A percentile compares a stretch with the other conserved stretches of the same genome.
Conservation (phyloP, 768 basidiomycete genomes). For the Russula foetens region DNA sequence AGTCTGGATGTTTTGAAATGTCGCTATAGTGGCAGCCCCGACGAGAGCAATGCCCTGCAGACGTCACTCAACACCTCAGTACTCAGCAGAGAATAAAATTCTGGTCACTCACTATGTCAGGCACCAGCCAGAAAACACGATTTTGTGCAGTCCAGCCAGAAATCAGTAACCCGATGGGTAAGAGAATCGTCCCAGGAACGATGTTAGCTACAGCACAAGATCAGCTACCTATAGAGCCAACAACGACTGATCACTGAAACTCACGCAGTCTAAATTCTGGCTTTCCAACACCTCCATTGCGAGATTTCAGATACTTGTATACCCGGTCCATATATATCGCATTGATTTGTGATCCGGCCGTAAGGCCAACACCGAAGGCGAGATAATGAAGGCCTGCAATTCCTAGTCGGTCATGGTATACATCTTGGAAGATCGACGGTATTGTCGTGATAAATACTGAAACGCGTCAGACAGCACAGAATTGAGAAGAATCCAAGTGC, state of each 20-base stretch:
- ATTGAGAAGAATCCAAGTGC: neutral
- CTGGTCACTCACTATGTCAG: constrained; percentile 44
- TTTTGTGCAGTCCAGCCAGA: constrained; percentile 61
- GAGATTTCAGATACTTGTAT: constrained; percentile 43
- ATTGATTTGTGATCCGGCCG: constrained; percentile 41
- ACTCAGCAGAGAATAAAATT: neutral
- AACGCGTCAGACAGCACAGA: neutral
- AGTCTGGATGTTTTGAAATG: constrained; percentile 54
- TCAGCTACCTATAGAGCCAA: neutral
- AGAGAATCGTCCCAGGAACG: constrained; percentile 46
- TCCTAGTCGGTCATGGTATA: constrained; percentile 48
- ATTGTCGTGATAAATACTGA: constrained; percentile 62
- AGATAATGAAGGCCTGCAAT: constrained; percentile 65
- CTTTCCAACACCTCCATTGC: constrained; percentile 43
- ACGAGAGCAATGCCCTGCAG: constrained; percentile 47
- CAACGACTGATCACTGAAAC: constrained; percentile 8
- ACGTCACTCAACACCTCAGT: constrained; percentile 5
- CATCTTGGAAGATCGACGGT: constrained; percentile 45
- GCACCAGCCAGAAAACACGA: constrained; percentile 57
- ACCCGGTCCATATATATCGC: constrained; percentile 50
- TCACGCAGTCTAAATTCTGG: constrained; percentile 49
- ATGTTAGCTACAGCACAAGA: constrained; percentile 38
- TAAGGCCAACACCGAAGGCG: constrained; percentile 58
- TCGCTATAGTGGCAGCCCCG: constrained; percentile 49
- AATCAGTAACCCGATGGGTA: constrained; percentile 63